Evolutionary conservation across 2,329 filamentous ascomycete genomes (phyloP), one percentile per base, ranked within the genome.

Genomic region (Nannizzia gypsea): DNA sequence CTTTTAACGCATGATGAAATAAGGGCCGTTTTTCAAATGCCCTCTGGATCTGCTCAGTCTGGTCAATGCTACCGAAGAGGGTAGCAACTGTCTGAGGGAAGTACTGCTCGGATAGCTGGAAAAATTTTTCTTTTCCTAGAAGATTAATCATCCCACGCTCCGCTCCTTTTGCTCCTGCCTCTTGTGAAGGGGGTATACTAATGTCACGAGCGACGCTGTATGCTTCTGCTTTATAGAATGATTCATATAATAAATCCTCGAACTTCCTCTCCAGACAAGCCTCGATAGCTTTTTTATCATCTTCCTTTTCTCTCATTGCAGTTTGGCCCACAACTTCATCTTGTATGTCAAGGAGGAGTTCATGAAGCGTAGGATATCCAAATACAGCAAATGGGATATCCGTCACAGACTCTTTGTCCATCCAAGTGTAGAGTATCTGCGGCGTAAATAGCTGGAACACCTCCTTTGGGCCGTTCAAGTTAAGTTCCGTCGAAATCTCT

Each of bases 371-470:
- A 0, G 73, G 61, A 68, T 95, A 99, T 0, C 85, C 87, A 71
- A 99, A 99, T 1, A 93, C 88, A n/a, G 80, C 77, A 68, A 83
- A 96, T 0, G 93, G 92, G 56, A 99, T 88, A 2, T 83, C 78
- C n/a, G 81, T 77, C 6, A 96, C 76, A 1, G 76, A 73, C 61
- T 86, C 81, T 0, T 75, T 75, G 63, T 89, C 84, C 2, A 95
- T 81, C 92, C 91, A 99, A 0, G 90, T 96, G 69, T 89, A 96
- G 2, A 97, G 77, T 5, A 99, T 79, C 68, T 99, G 93, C 1
- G 91, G 85, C 5, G 89, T 85, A 69, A 97, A 99, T 0, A 97
- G 77, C 4, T 78, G 77, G 68, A 99, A 96, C 0, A 99, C 76
- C 36, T 86, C 81, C 65, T 80, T 83, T 0, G 90, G 79, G 50